Evolutionary conservation across 23 red algal species (phyloP), one percentile per base, ranked within the genome.

Genomic region (Gracilaria vermiculophylla): DNA sequence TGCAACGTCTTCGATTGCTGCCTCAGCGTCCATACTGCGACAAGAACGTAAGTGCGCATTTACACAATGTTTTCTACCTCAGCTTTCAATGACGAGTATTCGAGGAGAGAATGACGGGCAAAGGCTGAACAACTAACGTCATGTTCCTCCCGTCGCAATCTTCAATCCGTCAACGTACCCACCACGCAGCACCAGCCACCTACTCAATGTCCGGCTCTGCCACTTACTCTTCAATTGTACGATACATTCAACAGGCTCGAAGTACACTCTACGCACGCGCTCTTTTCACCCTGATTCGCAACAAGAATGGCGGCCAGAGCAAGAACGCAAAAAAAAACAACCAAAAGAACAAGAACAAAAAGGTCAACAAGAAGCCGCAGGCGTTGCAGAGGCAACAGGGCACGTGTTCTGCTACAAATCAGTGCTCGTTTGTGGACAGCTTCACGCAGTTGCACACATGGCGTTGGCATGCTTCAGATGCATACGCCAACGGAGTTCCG

Each of bases 401-500:
- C 13, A 28, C 2, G 35, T 73, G 67, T n/a, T 36, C 67, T 12
- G 15, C 32, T 45, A 8, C 40, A 20, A 47, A 86, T 21, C 81
- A 86, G 35, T 86, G 81, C 44, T 33, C 64, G 7, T 86, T 70
- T 62, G 45, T 74, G 11, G 81, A 86, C 40, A 50, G 44, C n/a
- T 86, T 86, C 65, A 86, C 72, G 8, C 5, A 16, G 3, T 8
- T 69, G 14, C 40, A 86, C 15, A 31, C 19, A 17, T 27, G 9
- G 4, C 76, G 76, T 12, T 86, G 81, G 81, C 36, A 48, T 28
- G 62, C 34, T 36, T 67, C 85, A 24, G 70, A 89, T 50, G 53
- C 36, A 17, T 78, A 78, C 34, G 85, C 85, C 20, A 89, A 89
- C 67, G 85, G 85, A 9, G 50, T 4, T 6, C 85, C 85, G 5